Base-by-base conservation (phyloP, 169 alveolate species). In the Cystoisospora suis region DNA sequence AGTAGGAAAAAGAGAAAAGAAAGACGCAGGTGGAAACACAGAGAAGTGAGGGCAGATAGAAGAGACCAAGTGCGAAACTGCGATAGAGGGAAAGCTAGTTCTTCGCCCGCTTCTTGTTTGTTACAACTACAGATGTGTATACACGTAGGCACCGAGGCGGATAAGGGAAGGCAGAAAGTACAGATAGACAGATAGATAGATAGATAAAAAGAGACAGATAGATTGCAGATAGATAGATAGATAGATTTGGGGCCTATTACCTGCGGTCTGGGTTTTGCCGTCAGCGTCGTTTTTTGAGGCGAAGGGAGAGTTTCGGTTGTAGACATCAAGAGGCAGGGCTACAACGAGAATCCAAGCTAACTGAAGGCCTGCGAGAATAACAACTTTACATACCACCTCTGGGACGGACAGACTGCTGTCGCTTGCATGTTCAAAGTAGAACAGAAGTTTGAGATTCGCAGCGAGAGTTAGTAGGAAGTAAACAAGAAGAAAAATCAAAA, bases 361-460 rank as follows among this genome's bases (percentile, higher is more conserved):
- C 59, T 77, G 87, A 17, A 77, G 87, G 38, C 87, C 87, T 17
- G 45, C 36, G 42, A 77, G 59, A n/a, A 77, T 46, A 29, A 69
- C 44, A 32, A 77, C 44, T 27, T 77, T 77, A 46, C 87, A 42
- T 4, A 77, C 87, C 44, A 46, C 69, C 59, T 77, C 87, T 29
- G 59, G 87, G n/a, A 69, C 87, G 23, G 87, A 12, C 46, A 77
- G 69, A 40, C 87, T 46, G 69, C 87, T 77, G 87, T 77, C 87
- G 69, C 32, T 36, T 32, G 40, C 32, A 44, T 77, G 87, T 69
- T 77, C 87, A 36, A 45, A 77, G 45, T 45, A 77, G 70, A 45
- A 46, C 1, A 77, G 65, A 36, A 77, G 69, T n/a, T 46, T 42
- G 70, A 77, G 23, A 69, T 46, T 46, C 49, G 70, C 69, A 44